phyloP scores from a whole-genome alignment of 495 filamentous ascomycete species.

The Letharia lupina region DNA sequence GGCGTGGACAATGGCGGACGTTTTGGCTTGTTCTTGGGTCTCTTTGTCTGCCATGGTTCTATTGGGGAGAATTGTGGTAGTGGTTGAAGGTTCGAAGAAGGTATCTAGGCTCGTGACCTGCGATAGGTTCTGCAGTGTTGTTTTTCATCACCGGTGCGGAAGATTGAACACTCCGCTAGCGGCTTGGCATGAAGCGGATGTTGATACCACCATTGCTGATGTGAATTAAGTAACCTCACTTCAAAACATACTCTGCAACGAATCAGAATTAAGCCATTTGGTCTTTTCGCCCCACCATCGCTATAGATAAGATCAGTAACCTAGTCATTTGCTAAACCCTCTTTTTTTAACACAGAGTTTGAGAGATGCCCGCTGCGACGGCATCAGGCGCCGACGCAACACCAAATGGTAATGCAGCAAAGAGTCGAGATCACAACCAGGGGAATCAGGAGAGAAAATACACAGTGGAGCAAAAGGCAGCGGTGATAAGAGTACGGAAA shows the following conservation, averaged over 20 bases:
- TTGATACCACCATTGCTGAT: slow-evolving; percentile 17
- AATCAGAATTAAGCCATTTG: not conserved
- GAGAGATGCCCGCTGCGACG: slow-evolving; percentile 64
- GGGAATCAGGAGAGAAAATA: slow-evolving; percentile 86
- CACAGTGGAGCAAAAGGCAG: slow-evolving; percentile 81
- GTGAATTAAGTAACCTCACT: not conserved
- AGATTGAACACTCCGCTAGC: slow-evolving; percentile 10
- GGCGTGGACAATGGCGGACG: slow-evolving; percentile 43
- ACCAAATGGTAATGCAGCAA: slow-evolving; percentile 49
- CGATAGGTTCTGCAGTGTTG: not conserved
- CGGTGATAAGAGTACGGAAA: slow-evolving; percentile 75
- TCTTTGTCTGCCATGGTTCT: slow-evolving; percentile 32
- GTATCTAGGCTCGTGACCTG: not conserved
- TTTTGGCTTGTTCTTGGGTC: slow-evolving; percentile 38
- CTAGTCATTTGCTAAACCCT: not conserved
- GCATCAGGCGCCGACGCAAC: slow-evolving; percentile 62
- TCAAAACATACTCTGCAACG: not conserved
- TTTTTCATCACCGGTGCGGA: not conserved
- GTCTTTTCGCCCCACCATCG: not conserved
- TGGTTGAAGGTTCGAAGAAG: not conserved
- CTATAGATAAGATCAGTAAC: not conserved
- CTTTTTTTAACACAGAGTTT: not conserved
- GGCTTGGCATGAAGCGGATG: slow-evolving; percentile 5
- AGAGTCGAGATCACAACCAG: slow-evolving; percentile 80
- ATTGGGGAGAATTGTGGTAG: not conserved